Evolutionary conservation across 176 grass and related monocot species (phyloP).

Genomic region (Themeda triandra): DNA sequence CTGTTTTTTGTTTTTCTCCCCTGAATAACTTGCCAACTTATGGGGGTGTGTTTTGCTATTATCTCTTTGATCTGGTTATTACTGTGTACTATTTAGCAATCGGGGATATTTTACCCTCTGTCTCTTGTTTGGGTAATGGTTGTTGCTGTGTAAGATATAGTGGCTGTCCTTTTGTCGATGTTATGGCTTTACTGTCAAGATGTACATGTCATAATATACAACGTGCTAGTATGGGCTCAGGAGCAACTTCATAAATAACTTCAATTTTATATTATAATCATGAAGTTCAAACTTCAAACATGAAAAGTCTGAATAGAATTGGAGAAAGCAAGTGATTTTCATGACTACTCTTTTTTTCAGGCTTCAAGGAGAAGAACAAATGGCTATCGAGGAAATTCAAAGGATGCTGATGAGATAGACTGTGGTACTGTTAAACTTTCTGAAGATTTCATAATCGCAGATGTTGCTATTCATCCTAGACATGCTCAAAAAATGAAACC

Average conservation of each 20-base stretch:
- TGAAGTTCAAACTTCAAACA: slow-evolving; percentile 8
- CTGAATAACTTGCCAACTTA: not conserved
- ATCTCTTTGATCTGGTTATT: not conserved
- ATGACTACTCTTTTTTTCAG: slow-evolving; percentile 43
- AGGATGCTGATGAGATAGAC: slow-evolving; percentile 52
- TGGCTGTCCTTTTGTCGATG: not conserved
- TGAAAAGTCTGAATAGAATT: not conserved
- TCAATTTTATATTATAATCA: not conserved
- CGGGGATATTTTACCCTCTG: not conserved
- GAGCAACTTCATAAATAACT: not conserved
- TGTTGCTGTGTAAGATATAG: not conserved
- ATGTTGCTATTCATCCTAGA: slow-evolving; percentile 86
- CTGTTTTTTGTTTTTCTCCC: not conserved
- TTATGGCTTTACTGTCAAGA: not conserved
- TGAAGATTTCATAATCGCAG: slow-evolving; percentile 61
- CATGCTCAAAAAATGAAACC: slow-evolving; percentile 78
- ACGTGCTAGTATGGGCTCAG: not conserved
- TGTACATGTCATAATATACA: not conserved
- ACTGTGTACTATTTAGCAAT: not conserved
- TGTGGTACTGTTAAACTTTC: slow-evolving; percentile 46
- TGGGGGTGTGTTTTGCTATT: not conserved
- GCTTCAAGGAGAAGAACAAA: slow-evolving; percentile 56
- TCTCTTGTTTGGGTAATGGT: not conserved
- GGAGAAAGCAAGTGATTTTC: slow-evolving; percentile 25
- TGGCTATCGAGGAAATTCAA: slow-evolving; percentile 34